These are phyloP conservation scores for Medakamo hakoo DNA, from an alignment of 139 green algal species.

Conservation along the genomic window DNA sequence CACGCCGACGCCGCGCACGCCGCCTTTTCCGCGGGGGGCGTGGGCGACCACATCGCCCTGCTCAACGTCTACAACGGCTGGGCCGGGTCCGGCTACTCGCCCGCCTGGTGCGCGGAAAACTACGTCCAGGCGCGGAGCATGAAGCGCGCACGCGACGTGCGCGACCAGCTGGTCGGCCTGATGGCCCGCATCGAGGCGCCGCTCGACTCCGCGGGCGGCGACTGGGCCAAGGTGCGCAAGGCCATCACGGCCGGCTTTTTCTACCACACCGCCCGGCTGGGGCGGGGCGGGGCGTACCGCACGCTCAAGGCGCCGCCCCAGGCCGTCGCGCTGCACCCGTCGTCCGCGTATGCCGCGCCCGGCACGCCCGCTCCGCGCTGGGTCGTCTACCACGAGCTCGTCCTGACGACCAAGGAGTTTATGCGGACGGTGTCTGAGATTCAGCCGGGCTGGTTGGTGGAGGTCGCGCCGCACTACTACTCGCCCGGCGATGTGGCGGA, in stretches of 20 bases:
- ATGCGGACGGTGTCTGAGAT: constrained; percentile 89
- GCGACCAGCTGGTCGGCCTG: constrained; percentile 87
- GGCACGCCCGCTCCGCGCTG: constrained; percentile 30
- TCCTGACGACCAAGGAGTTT: constrained; percentile 96
- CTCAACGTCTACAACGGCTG: constrained; percentile 72
- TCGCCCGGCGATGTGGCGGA: constrained; percentile 26
- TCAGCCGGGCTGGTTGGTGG: constrained; percentile 86
- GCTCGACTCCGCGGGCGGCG: too few species aligned
- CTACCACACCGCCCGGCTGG: constrained; percentile 79
- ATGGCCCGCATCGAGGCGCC: constrained; percentile 95
- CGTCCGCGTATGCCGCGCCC: not conserved
- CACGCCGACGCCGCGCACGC: constrained; percentile 84
- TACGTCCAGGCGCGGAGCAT: constrained; percentile 88
- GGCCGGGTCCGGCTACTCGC: constrained; percentile 74
- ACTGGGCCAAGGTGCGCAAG: too few species aligned
- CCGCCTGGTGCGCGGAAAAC: constrained; percentile 94
- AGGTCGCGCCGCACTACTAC: constrained; percentile 96
- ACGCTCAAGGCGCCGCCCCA: constrained; percentile 87
- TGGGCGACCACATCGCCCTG: constrained; percentile 88
- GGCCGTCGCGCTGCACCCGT: too few species aligned
- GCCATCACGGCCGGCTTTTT: constrained; percentile 76
- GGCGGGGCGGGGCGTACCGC: constrained; percentile 77
- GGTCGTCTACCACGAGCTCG: constrained; percentile 90
- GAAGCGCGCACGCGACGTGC: constrained; percentile 88
- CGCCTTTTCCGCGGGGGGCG: constrained; percentile 69